These are phyloP conservation scores for Phytopythium ostracodes DNA, from an alignment of 352 stramenopile genomes.

Conservation along the genomic window DNA sequence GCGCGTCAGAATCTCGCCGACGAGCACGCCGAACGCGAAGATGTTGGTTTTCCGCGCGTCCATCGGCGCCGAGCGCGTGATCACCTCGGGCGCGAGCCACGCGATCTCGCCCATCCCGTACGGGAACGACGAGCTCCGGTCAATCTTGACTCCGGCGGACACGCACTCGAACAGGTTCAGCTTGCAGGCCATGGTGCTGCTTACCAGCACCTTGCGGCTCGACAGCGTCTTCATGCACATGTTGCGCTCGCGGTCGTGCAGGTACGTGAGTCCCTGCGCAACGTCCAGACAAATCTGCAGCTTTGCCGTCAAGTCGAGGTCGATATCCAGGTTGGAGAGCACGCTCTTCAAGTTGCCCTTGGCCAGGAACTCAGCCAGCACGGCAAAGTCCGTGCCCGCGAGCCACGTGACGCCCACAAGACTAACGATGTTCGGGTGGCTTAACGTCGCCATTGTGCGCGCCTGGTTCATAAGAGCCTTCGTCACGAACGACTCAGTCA, in stretches of 20 bases:
- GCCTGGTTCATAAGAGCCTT: constrained; percentile 64
- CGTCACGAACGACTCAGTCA: constrained; percentile 48
- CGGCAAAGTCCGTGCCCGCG: constrained; percentile 67
- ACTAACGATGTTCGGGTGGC: constrained; percentile 62
- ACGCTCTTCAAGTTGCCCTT: constrained; percentile 62
- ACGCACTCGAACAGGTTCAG: constrained; percentile 57
- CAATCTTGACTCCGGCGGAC: constrained; percentile 29
- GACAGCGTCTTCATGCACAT: constrained; percentile 45
- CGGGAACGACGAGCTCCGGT: constrained; percentile 5
- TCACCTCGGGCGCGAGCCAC: constrained; percentile 51
- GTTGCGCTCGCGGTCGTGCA: constrained; percentile 50
- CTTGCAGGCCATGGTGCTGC: constrained; percentile 44
- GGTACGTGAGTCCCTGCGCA: constrained; percentile 50
- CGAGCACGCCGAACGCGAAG: constrained; percentile 60
- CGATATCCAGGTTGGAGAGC: constrained; percentile 45
- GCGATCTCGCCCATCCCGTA: constrained; percentile 50
- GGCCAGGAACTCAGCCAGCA: constrained; percentile 74
- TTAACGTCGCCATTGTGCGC: constrained; percentile 38
- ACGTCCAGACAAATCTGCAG: constrained; percentile 67
- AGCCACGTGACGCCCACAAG: constrained; percentile 69
- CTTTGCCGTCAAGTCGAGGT: constrained; percentile 51
- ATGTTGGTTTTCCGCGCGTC: constrained; percentile 50
- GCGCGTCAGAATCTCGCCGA: constrained; percentile 58
- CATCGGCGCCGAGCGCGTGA: constrained; percentile 40
- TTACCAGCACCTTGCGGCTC: constrained; percentile 56